These are phyloP conservation scores for Halenospora varia DNA, from an alignment of 495 filamentous ascomycete genomes.

Conservation along the genomic window DNA sequence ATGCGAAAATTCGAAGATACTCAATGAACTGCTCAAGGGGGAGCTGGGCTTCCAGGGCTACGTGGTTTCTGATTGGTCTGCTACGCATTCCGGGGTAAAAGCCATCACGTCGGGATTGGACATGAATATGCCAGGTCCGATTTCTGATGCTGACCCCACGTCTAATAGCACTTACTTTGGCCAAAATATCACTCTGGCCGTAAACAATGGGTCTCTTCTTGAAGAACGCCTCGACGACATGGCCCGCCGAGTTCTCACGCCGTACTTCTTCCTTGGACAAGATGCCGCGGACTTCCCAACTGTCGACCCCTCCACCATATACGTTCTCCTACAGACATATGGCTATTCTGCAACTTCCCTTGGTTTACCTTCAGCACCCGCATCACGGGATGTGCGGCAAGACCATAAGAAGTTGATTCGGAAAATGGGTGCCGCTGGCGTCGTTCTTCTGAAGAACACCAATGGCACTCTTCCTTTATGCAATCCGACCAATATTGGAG, in stretches of 20 bases:
- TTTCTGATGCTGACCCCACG: slow-evolving; percentile 52
- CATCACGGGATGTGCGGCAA: slow-evolving; percentile 58
- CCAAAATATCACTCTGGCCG: slow-evolving; percentile 76
- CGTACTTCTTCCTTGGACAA: slow-evolving; percentile 80
- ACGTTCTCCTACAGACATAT: slow-evolving; percentile 25
- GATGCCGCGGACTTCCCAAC: slow-evolving; percentile 55
- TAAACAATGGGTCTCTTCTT: slow-evolving; percentile 84
- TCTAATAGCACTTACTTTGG: slow-evolving; percentile 80
- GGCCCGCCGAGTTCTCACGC: slow-evolving; percentile 85
- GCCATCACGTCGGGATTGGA: slow-evolving; percentile 79
- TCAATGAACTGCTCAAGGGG: slow-evolving; percentile 79
- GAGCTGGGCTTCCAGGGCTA: slow-evolving; percentile 94
- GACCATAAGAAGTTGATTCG: slow-evolving; percentile 9
- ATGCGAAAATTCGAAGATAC: slow-evolving; percentile 64
- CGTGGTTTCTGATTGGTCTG: slow-evolving; percentile 71
- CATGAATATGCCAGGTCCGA: slow-evolving; percentile 88
- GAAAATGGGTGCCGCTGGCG: slow-evolving; percentile 28
- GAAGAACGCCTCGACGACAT: slow-evolving; percentile 89
- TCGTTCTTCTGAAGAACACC: slow-evolving; percentile 61
- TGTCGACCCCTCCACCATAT: slow-evolving; percentile 51
- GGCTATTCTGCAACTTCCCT: not conserved
- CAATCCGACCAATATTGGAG: slow-evolving; percentile 46
- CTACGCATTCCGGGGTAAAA: slow-evolving; percentile 78
- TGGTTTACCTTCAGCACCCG: too few relatives aligned
- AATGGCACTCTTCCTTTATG: slow-evolving; percentile 50